phyloP scores from a whole-genome alignment of 1,284 basidiomycete species.

The Apiotrichum gracile region DNA sequence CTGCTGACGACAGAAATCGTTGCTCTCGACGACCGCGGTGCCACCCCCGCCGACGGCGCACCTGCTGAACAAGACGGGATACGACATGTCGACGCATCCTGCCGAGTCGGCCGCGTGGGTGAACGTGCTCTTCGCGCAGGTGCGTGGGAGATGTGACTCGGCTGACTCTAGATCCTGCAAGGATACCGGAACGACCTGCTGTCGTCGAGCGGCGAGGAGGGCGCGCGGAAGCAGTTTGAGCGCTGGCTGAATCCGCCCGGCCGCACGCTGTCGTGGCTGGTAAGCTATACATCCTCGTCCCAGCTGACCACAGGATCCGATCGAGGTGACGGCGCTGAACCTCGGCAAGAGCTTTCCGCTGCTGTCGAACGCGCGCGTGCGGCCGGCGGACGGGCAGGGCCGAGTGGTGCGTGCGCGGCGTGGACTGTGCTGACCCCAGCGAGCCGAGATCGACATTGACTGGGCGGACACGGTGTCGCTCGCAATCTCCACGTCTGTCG shows the following conservation, averaged over 20 bases:
- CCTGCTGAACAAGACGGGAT: constrained; percentile 50
- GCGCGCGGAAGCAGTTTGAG: constrained; percentile 45
- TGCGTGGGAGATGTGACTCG: constrained; percentile 29
- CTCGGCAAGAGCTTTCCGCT: constrained; percentile 52
- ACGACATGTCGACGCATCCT: constrained; percentile 53
- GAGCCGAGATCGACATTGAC: constrained; percentile 55
- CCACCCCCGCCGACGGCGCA: constrained; percentile 41
- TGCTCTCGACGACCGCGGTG: constrained; percentile 38
- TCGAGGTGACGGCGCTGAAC: constrained; percentile 53
- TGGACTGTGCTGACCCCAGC: constrained; percentile 24
- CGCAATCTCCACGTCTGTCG: constrained; percentile 53
- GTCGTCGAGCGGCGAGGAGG: constrained; percentile 46
- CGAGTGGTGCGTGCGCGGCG: constrained; percentile 43
- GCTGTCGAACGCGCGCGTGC: constrained; percentile 52
- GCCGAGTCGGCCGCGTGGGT: constrained; percentile 55
- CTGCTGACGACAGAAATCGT: constrained; percentile 26
- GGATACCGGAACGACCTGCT: constrained; percentile 47
- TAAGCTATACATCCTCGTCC: constrained; percentile 14
- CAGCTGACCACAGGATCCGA: constrained; percentile 44
- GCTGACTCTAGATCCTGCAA: constrained; percentile 39
- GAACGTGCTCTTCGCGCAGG: constrained; percentile 54
- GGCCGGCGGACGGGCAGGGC: constrained; percentile 53
- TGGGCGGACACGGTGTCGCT: constrained; percentile 53
- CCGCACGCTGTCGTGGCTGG: constrained; percentile 38
- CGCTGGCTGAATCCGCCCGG: constrained; percentile 46